A percentile compares a stretch with the other conserved stretches of the same genome.
Conservation (phyloP, 345 rosid species). For the rapeseed (Brassica napus) region DNA sequence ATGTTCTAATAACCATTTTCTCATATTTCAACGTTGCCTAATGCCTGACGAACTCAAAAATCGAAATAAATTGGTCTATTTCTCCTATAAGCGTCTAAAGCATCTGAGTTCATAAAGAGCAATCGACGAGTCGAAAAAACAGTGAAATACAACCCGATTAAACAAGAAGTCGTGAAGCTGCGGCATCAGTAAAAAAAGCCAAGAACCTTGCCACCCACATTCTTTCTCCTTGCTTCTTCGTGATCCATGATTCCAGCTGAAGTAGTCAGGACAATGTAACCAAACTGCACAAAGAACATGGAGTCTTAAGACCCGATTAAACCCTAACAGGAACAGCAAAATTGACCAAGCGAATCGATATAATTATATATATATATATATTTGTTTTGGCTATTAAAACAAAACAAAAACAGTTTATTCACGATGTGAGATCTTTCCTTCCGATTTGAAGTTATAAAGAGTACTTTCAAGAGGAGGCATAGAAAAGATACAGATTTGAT, state of each 20-base stretch:
- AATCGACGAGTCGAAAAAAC: constrained; percentile 4
- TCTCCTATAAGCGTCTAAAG: background rate
- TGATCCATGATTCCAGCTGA: constrained; percentile 93
- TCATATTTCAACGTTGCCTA: background rate
- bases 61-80: constrained; percentile 6
- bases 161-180: too few species aligned
- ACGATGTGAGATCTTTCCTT: constrained; percentile 22
- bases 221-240: constrained; percentile 71
- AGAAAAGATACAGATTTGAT: constrained; percentile 24
- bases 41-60: background rate
- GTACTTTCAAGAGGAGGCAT: constrained; percentile 6
- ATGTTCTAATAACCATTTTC: too few species aligned
- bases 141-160: too few species aligned
- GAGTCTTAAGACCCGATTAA: background rate
- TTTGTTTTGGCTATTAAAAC: background rate
- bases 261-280: constrained; percentile 76
- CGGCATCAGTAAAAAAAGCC: too few species aligned
- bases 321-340: background rate
- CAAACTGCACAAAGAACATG: constrained; percentile 53
- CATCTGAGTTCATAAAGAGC: background rate
- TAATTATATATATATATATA: too few species aligned
- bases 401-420: too few species aligned
- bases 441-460: background rate
- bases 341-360: background rate
- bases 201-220: too few species aligned